A percentile compares a stretch with the other conserved stretches of the same genome.
These are phyloP conservation scores for Flaveria robusta DNA, from an alignment of 129 eudicot species.

Conservation along the genomic window DNA sequence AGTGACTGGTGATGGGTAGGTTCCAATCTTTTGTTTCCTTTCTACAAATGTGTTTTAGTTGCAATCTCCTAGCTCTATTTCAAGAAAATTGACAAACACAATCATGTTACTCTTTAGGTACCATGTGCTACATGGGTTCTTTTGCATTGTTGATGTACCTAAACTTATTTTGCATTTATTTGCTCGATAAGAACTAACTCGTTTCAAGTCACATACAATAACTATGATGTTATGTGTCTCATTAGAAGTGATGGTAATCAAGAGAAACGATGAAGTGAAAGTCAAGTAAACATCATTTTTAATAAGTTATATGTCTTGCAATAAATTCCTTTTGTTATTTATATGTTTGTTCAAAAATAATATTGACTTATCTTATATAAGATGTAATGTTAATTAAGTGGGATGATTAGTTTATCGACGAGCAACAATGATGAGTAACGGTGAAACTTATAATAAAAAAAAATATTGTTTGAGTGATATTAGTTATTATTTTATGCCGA, in stretches of 20 bases:
- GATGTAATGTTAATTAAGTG: neutral
- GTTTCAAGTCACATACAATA: neutral
- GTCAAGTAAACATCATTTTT: neutral
- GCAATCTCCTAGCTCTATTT: constrained; percentile 25
- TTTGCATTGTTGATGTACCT: constrained; percentile 28
- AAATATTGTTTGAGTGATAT: too few species aligned
- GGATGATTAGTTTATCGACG: too few species aligned
- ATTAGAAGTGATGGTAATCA: neutral
- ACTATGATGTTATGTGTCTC: neutral
- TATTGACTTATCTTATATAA: neutral
- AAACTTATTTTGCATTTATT: neutral
- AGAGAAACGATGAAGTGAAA: neutral
- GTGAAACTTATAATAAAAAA: neutral
- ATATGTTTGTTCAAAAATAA: neutral
- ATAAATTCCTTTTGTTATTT: neutral
- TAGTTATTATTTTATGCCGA: too few species aligned
- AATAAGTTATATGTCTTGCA: neutral
- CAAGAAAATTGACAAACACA: constrained; percentile 31
- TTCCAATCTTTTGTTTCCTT: constrained; percentile 25
- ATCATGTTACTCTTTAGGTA: constrained; percentile 30
- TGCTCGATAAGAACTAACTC: neutral
- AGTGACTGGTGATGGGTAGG: constrained; percentile 28
- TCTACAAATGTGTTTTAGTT: constrained; percentile 26
- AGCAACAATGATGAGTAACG: too few species aligned
- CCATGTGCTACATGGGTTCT: constrained; percentile 24